Percentiles rank a stretch among this genome's conserved stretches.
Conservation (phyloP, 2,329 filamentous ascomycete species). For the Lasiodiplodia hormozganensis region DNA sequence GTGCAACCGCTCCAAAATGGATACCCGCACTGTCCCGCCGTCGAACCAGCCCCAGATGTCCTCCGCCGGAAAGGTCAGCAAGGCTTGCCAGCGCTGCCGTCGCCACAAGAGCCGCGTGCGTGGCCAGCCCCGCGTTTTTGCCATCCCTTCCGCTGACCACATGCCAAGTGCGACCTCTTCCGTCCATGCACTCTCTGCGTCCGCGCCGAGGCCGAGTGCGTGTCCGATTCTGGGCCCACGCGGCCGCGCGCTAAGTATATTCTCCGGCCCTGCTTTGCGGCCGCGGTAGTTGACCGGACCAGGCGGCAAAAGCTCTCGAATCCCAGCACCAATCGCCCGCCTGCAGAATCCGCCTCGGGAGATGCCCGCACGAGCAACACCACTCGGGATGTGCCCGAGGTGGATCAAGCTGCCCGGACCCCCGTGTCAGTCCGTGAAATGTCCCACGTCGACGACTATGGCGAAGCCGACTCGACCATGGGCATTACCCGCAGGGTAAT, state of each 20-base stretch:
- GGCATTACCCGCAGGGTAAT: constrained; percentile 40
- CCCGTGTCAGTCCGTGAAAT: neutral
- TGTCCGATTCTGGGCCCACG: constrained; percentile 28
- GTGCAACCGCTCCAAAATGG: neutral
- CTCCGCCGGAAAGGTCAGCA: constrained; percentile 35
- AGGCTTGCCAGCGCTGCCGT: constrained; percentile 41
- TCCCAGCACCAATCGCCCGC: neutral
- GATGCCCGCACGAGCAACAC: neutral
- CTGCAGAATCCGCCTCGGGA: neutral
- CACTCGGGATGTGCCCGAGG: neutral
- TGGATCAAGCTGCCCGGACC: neutral
- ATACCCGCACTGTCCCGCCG: neutral
- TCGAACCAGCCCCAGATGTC: constrained; percentile 5
- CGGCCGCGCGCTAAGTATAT: neutral
- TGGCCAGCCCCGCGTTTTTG: constrained; percentile 1
- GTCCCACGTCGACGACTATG: constrained; percentile 31
- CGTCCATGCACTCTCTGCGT: constrained; percentile 45
- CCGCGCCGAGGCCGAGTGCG: constrained; percentile 37
- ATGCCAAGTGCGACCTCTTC: constrained; percentile 42
- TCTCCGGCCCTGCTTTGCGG: neutral
- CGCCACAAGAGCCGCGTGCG: constrained; percentile 43
- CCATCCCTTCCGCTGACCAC: neutral
- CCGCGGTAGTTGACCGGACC: neutral
- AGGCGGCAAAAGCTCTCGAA: neutral
- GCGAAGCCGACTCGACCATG: constrained; percentile 45